Base-by-base conservation (phyloP, 2,329 filamentous ascomycete genomes). In the Pestalotiopsis sp. region DNA sequence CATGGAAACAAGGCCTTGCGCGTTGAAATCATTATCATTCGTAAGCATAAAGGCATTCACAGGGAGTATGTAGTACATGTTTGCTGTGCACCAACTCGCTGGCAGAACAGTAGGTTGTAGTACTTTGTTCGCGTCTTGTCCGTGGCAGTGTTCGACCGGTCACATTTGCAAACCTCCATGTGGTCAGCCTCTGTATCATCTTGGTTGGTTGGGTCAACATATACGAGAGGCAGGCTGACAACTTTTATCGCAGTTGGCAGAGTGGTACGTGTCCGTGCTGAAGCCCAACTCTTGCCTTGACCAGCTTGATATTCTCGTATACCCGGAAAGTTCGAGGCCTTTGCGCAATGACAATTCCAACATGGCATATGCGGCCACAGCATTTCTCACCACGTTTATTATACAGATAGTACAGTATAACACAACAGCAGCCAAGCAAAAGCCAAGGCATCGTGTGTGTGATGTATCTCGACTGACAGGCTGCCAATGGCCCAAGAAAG, bases 91-190 rank as follows among this genome's bases (percentile, higher is more conserved):
- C n/a, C 59, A 23, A 27, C 9, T 59, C 7, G 11, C 23, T 59
- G 23, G 57, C 27, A 52, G 45, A 52, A 52, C 6, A 20, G 45
- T 17, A 6, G 20, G 11, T 20, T 11, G 45, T 36, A 36, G 31
- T 52, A 52, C 62, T 31, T 64, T 25, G n/a, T 31, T 64, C 13
- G 23, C 38, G 23, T 12, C 39, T 64, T 14, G 38, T 52, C 39
- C 62, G 62, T 64, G 39, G 62, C 62, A 64, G 62, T 64, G 62
- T 31, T 63, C 31, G n/a, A 27, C 27, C 39, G 5, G 13, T 27
- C 39, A 52, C 27, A 64, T 49, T 52, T 23, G n/a, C 12, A 39
- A 38, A 27, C 11, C 31, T 36, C 11, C 14, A 6, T 38, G 62
- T 20, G 41, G 52, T 49, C 62, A 64, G 20, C 39, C 14, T 31